Evolutionary conservation across 2,329 filamentous ascomycete species (phyloP), one percentile per base, ranked within the genome.

Genomic region (Lecanoromycetidae sp.): DNA sequence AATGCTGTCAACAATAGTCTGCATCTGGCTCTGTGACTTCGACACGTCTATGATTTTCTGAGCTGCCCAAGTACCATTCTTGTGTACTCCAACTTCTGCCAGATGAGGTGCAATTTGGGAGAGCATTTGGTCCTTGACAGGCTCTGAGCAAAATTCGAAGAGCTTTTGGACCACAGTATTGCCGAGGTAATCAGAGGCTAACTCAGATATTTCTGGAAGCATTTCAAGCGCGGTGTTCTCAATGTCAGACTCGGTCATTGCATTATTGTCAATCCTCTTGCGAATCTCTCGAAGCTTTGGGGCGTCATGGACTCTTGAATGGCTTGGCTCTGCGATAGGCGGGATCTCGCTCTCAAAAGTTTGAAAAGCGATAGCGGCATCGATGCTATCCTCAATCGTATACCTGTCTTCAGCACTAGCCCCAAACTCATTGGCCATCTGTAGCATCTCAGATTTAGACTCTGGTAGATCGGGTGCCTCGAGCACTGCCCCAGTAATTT

Each of bases 81-180:
- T 98, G 75, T 98, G 91, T 6, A 95, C 81, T 57, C 91, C 91
- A 66, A 96, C 95, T 66, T 96, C 88, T 22, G 90, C 87, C 62
- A 96, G 76, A 61, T 95, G 88, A 49, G 90, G 88, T 2, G 84
- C 79, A 58, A 98, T 94, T 60, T 88, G 80, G 12, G 71, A 67
- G 49, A 98, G 71, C 91, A 98, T 96, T 48, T 84, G 82, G 63
- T 95, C 87, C 57, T 93, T 88, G 34, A 90, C 79, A 34, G 79
- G 72, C 62, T 96, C 90, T 0, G 87, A 91, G 69, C 91, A 96
- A 67, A 86, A 87, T 64, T 98, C 90, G 60, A 98, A 98, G 37
- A 98, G 72, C 67, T 98, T 98, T 68, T 98, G 91, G 15, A 98
- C 90, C n/a, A 98, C 91, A 0, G 91, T 98, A 68, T 98, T 98